These are phyloP conservation scores for Ramalina intermedia DNA, from an alignment of 495 filamentous ascomycete genomes.

Conservation along the genomic window DNA sequence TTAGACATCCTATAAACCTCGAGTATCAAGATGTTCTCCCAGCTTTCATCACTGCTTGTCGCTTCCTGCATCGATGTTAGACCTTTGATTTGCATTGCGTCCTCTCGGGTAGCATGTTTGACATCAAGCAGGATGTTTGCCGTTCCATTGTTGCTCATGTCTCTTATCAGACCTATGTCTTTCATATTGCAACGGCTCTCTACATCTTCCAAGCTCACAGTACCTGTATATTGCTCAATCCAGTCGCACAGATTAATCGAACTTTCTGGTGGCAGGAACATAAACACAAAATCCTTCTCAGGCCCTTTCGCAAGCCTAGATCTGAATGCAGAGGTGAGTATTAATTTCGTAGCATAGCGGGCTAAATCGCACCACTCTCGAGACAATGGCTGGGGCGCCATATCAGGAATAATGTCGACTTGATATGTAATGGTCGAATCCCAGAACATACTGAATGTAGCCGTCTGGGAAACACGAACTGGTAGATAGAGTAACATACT, in stretches of 20 bases:
- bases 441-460: slow-evolving; percentile 30
- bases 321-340: slow-evolving; percentile 23
- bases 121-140: slow-evolving; percentile 16
- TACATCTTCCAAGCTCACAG: not conserved
- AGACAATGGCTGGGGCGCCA: not conserved
- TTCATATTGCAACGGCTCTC: not conserved
- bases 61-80: not conserved
- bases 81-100: not conserved
- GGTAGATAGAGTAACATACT: slow-evolving; percentile 27
- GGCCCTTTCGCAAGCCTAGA: slow-evolving; percentile 13
- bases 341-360: slow-evolving; percentile 14
- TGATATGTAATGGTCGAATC: slow-evolving; percentile 19
- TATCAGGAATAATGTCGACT: slow-evolving; percentile 1
- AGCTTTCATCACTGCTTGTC: not conserved
- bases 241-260: slow-evolving; percentile 2
- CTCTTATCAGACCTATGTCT: slow-evolving; percentile 19
- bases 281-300: slow-evolving; percentile 20
- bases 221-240: slow-evolving; percentile 1
- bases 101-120: slow-evolving; percentile 5
- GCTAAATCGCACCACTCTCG: not conserved
- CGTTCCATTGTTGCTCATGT: slow-evolving; percentile 12
- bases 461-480: slow-evolving; percentile 16
- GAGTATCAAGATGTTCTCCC: slow-evolving; percentile 30
- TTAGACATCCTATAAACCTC: slow-evolving; percentile 36
- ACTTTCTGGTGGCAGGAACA: slow-evolving; percentile 18